These are phyloP conservation scores for Fusarium sp. DNA, from an alignment of 2,329 filamentous ascomycete species.

Conservation along the genomic window DNA sequence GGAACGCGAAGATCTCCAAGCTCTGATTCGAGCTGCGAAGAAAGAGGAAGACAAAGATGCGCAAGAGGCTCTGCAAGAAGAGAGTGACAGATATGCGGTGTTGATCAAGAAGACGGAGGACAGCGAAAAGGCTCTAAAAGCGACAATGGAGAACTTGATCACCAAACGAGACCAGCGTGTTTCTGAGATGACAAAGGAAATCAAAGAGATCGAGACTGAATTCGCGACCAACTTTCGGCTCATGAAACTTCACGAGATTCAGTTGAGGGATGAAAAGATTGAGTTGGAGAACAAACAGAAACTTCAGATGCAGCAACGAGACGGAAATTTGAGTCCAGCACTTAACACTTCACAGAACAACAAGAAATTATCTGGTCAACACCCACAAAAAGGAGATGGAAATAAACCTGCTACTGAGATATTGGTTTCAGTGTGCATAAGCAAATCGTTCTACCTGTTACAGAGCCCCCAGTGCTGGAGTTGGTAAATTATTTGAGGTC, in stretches of 20 bases:
- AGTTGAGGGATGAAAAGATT: background rate
- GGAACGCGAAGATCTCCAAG: background rate
- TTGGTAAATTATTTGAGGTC: background rate
- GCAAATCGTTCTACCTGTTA: background rate
- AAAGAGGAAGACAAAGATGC: background rate
- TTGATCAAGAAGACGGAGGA: constrained; percentile 22
- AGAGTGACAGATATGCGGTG: constrained; percentile 23
- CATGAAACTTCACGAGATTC: background rate
- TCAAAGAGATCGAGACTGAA: background rate
- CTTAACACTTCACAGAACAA: background rate
- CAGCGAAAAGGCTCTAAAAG: background rate
- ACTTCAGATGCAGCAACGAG: background rate
- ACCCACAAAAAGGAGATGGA: background rate
- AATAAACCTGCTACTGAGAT: background rate
- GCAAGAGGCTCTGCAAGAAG: constrained; percentile 7
- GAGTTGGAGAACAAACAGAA: background rate
- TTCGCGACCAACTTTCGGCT: background rate
- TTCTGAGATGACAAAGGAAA: constrained; percentile 4
- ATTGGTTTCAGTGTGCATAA: background rate
- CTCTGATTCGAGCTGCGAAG: constrained; percentile 5
- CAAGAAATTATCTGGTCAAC: background rate
- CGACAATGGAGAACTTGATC: constrained; percentile 19
- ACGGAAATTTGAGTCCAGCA: background rate
- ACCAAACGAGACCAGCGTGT: constrained; percentile 13
- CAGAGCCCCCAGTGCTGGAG: background rate